Conservation (phyloP, 495 filamentous ascomycete genomes). For the Aspergillus saccharolyticus region DNA sequence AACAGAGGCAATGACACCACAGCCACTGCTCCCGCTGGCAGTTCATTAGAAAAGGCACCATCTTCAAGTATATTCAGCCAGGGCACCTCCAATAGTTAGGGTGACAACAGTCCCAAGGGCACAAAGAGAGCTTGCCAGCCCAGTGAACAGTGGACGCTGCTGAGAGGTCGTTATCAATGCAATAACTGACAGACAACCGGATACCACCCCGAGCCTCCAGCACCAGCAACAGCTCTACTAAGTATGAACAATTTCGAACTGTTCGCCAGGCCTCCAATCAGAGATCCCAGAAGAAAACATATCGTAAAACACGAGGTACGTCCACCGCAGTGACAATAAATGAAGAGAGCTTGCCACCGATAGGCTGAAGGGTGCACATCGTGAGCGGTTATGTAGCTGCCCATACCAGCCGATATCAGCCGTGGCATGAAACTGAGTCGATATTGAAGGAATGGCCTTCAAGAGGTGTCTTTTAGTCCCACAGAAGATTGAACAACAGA, state of each 20-base stretch:
- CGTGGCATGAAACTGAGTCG: conserved; percentile 40
- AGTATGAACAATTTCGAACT: conserved; percentile 65
- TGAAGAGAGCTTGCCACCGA: conserved; percentile 39
- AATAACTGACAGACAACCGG: conserved; percentile 23
- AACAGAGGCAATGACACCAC: conserved; percentile 26
- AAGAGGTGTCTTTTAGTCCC: not conserved
- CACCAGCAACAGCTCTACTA: conserved; percentile 71
- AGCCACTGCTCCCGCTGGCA: conserved; percentile 53
- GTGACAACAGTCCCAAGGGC: conserved; percentile 35
- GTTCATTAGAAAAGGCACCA: conserved; percentile 75
- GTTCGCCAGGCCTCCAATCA: conserved; percentile 66
- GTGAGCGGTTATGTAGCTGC: conserved; percentile 52
- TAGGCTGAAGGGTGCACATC: conserved; percentile 52
- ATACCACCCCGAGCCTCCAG: conserved; percentile 47
- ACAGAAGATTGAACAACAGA: not conserved
- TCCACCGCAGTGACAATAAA: conserved; percentile 55
- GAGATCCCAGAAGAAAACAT: conserved; percentile 70
- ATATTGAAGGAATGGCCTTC: conserved; percentile 41
- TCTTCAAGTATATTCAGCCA: conserved; percentile 55
- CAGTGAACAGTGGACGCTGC: conserved; percentile 12
- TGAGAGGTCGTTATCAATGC: conserved; percentile 4
- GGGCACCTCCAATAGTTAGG: conserved; percentile 44
- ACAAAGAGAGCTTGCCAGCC: conserved; percentile 10
- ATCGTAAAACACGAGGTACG: conserved; percentile 57
- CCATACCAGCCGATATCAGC: conserved; percentile 47